Percentiles rank a stretch among this genome's conserved stretches.
phyloP scores from a whole-genome alignment of 257 asterid species.

The Rauvolfia tetraphylla region DNA sequence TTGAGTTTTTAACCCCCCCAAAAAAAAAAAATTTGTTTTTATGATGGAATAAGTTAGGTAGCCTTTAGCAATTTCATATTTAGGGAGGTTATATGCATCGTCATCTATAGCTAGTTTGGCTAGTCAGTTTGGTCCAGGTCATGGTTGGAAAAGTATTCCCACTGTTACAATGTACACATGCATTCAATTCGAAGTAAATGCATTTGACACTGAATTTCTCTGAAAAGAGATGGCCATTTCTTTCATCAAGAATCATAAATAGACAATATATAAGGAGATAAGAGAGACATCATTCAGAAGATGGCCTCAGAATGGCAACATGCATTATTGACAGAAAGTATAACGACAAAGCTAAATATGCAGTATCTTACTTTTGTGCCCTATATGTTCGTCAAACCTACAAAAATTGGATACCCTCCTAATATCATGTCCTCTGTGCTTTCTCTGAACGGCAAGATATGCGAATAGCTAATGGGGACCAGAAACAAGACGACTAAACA shows the following conservation, averaged over 20 bases:
- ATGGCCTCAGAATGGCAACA: not conserved
- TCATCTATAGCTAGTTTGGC: too few relatives aligned
- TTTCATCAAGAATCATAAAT: not conserved
- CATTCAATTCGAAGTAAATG: not conserved
- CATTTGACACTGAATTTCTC: not conserved
- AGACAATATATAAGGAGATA: not conserved
- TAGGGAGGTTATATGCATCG: too few relatives aligned
- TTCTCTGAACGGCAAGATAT: not conserved
- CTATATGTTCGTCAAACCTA: not conserved
- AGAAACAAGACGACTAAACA: not conserved
- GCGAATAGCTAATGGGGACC: not conserved
- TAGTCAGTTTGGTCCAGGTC: not conserved
- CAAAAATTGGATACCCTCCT: not conserved
- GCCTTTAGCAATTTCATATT: not conserved
- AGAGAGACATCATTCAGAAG: not conserved
- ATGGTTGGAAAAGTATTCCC: not conserved
- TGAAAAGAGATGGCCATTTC: not conserved
- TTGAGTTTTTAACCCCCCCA: too few relatives aligned
- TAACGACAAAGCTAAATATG: not conserved
- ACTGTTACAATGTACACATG: not conserved
- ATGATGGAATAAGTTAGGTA: too few relatives aligned
- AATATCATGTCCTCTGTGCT: not conserved
- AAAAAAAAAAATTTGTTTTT: too few relatives aligned
- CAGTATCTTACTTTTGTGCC: not conserved
- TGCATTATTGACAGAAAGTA: not conserved